Evolutionary conservation across 345 rosid species (phyloP).

Genomic region (Nephelium lappaceum): DNA sequence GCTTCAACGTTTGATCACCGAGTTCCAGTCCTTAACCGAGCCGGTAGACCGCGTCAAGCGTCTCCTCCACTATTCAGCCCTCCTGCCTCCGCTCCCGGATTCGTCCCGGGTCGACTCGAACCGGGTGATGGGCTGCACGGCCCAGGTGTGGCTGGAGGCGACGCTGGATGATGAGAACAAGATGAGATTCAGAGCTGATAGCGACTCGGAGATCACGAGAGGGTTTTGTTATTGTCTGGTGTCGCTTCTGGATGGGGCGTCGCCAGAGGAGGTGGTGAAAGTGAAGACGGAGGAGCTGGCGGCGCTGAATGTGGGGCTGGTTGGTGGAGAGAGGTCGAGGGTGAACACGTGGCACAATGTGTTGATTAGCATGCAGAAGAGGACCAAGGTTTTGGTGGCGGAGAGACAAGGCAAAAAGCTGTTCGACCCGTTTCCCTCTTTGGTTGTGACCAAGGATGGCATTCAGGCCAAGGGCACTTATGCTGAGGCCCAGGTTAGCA

Average conservation of each 20-base stretch:
- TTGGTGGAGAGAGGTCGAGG: slow-evolving; percentile 69
- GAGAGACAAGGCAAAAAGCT: slow-evolving; percentile 60
- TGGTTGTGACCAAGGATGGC: slow-evolving; percentile 60
- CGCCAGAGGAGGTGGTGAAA: slow-evolving; percentile 75
- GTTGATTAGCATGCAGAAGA: slow-evolving; percentile 86
- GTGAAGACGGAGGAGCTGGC: slow-evolving; percentile 74
- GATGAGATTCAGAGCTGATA: slow-evolving; percentile 79
- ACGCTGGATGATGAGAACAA: slow-evolving; percentile 58
- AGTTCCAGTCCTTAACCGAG: slow-evolving; percentile 63
- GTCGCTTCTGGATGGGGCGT: slow-evolving; percentile 62
- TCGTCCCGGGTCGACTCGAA: slow-evolving; percentile 65
- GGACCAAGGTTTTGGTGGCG: slow-evolving; percentile 64
- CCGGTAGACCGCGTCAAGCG: slow-evolving; percentile 73
- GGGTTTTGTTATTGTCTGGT: slow-evolving; percentile 84
- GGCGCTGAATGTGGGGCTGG: slow-evolving; percentile 63
- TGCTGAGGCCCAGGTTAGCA: slow-evolving; percentile 85
- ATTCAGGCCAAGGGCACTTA: slow-evolving; percentile 82
- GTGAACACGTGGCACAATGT: slow-evolving; percentile 96
- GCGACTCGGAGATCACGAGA: slow-evolving; percentile 82
- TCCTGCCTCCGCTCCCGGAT: slow-evolving; percentile 58
- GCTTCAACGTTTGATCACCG: slow-evolving; percentile 56
- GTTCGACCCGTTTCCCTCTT: slow-evolving; percentile 81
- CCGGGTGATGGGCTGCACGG: slow-evolving; percentile 96
- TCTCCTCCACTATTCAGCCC: slow-evolving; percentile 61
- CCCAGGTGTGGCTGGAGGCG: slow-evolving; percentile 87